Conservation (phyloP, 345 rosid species). For the Clausena lansium region DNA sequence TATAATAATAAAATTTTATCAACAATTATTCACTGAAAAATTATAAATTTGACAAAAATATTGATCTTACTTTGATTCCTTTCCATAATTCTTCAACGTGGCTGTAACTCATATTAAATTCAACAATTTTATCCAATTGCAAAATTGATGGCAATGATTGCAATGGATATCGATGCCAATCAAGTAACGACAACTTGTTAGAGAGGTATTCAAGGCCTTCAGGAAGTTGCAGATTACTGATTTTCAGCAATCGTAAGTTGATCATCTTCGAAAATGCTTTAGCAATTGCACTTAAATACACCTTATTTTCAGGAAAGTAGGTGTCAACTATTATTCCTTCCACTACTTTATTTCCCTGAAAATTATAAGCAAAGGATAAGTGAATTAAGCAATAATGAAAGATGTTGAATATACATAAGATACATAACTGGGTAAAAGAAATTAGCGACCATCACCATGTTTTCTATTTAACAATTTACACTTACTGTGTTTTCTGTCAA, state of each 20-base stretch:
- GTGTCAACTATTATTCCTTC: not conserved
- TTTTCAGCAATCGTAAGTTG: not conserved
- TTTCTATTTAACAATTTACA: not conserved
- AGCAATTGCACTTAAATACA: not conserved
- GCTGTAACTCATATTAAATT: not conserved
- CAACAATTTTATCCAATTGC: not conserved
- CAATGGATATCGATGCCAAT: too few species aligned
- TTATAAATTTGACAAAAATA: too few species aligned
- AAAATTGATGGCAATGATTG: too few species aligned
- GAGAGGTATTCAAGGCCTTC: not conserved
- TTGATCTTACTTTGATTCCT: not conserved
- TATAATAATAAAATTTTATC: too few species aligned
- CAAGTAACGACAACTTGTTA: too few species aligned
- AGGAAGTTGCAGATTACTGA: not conserved
- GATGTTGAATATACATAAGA: too few species aligned
- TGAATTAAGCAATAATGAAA: too few species aligned
- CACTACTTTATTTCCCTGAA: not conserved
- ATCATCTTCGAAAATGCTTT: too few species aligned
- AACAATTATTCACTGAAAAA: too few species aligned
- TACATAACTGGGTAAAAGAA: too few species aligned
- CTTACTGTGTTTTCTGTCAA: not conserved
- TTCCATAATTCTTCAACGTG: not conserved
- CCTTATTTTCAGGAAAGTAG: not conserved
- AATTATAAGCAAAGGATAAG: too few species aligned
- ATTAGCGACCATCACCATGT: too few species aligned